Base-by-base conservation (phyloP, 2,329 filamentous ascomycete species). In the Trichoderma atroviride region DNA sequence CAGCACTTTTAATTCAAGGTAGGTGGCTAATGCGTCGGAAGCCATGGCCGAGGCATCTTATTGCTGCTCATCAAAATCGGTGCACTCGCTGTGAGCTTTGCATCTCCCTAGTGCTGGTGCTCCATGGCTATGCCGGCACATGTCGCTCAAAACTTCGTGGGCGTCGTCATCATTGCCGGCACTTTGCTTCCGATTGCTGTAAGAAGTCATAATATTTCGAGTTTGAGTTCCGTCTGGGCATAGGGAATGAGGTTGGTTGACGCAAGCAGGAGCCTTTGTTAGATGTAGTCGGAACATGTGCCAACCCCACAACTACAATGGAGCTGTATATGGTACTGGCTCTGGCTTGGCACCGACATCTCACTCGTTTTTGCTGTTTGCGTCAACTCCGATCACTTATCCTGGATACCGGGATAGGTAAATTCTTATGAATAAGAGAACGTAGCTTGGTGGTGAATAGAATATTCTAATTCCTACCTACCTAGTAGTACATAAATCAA, bases 151-250 rank as follows among this genome's bases (percentile, higher is more conserved):
- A 24, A 19, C 4, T 29, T 27, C 57, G 24, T 13, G 33, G 5
- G 35, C 40, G 22, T 59, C 40, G 55, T 67, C 55, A 35, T 66
- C n/a, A 50, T 66, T 14, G 22, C 27, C 63, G 55, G 63, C 53
- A 58, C 59, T 40, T 59, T 24, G 43, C 31, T 52, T 33, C 63
- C 63, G 52, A 35, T 56, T 11, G n/a, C 37, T 56, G 22, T 2
- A 24, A 6, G 31, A 35, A 47, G 11, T 24, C 4, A 9, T 3
- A 33, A 10, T 13, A 27, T 16, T 16, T 29, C 22, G n/a, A n/a
- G 5, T 24, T n/a, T 33, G 16, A n/a, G 13, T 43, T 35, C 61
- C 33, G 33, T 64, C 50, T 24, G 29, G 3, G 19, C 53, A 56
- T 56, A 19, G 37, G 5, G 4, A 31, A n/a, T 29, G 52, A 29